Percentiles rank a stretch among this genome's conserved stretches.
phyloP scores from a whole-genome alignment of 495 filamentous ascomycete genomes.

The Hypoxylon crocopeplum region DNA sequence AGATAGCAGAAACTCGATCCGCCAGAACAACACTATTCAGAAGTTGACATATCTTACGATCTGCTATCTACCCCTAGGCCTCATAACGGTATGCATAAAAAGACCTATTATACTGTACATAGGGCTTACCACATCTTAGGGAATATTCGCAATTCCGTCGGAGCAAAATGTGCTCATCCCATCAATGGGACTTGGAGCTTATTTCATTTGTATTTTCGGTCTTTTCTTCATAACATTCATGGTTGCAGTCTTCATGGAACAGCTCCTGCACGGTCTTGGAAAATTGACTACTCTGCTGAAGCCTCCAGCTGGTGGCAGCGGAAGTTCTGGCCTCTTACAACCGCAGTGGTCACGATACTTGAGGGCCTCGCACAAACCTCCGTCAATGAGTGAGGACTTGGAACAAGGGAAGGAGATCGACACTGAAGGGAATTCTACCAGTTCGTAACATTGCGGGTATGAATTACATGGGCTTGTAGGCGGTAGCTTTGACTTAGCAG shows the following conservation, averaged over 20 bases:
- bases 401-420: no score
- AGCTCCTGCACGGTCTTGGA: neutral
- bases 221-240: constrained; percentile 9
- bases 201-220: neutral
- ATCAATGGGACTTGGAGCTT: constrained; percentile 8
- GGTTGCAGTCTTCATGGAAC: constrained; percentile 1
- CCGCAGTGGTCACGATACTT: no score
- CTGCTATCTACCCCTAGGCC: constrained; percentile 32
- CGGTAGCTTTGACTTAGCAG: no score
- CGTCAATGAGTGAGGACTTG: no score
- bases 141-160: constrained; percentile 9
- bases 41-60: constrained; percentile 38
- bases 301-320: no score
- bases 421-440: no score
- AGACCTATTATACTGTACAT: neutral
- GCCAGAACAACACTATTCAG: constrained; percentile 32
- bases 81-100: constrained; percentile 14
- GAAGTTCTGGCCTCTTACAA: no score
- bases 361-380: no score
- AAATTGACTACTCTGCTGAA: no score
- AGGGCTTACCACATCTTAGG: neutral
- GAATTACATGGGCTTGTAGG: no score
- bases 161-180: constrained; percentile 16
- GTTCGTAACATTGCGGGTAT: no score
- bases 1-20: no score